Percentiles rank a stretch among this genome's conserved stretches.
Conservation (phyloP, 2,329 filamentous ascomycete species). For the Lojkania enalia region DNA sequence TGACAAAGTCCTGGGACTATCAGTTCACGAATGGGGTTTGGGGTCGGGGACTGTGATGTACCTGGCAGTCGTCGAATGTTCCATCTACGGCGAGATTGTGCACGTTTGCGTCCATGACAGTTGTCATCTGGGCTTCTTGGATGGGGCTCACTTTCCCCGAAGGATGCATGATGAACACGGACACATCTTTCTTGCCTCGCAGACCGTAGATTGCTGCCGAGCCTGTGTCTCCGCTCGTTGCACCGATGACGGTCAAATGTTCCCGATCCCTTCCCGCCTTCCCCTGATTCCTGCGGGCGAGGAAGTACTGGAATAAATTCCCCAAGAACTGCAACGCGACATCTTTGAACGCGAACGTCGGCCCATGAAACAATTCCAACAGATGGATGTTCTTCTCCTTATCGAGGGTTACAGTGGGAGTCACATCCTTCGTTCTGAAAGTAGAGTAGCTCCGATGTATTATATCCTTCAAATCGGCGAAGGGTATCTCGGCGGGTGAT, state of each 20-base stretch:
- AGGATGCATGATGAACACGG: conserved; percentile 91
- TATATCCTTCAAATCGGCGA: conserved; percentile 77
- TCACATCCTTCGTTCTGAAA: conserved; percentile 78
- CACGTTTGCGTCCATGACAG: conserved; percentile 85
- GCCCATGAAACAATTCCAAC: conserved; percentile 94
- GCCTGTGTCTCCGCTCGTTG: conserved; percentile 65
- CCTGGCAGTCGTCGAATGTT: conserved; percentile 95
- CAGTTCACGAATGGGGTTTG: too few species aligned
- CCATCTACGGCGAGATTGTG: conserved; percentile 89
- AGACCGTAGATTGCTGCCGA: conserved; percentile 96
- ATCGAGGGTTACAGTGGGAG: conserved; percentile 78
- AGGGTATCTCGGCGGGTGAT: conserved; percentile 78
- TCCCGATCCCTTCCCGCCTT: conserved; percentile 67
- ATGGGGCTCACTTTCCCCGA: conserved; percentile 89
- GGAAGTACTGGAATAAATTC: conserved; percentile 92
- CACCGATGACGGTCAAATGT: conserved; percentile 47
- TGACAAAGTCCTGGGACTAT: conserved; percentile 82
- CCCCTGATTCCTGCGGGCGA: conserved; percentile 71
- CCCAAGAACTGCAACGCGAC: conserved; percentile 91
- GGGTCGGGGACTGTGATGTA: conserved; percentile 32
- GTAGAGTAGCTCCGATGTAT: conserved; percentile 85
- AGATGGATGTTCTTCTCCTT: conserved; percentile 73
- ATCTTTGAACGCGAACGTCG: conserved; percentile 92
- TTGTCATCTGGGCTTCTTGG: conserved; percentile 97
- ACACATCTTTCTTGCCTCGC: conserved; percentile 93